Evolutionary conservation across 1,284 basidiomycete species (phyloP), one percentile per base, ranked within the genome.

Genomic region (Spongispora temasekensis): DNA sequence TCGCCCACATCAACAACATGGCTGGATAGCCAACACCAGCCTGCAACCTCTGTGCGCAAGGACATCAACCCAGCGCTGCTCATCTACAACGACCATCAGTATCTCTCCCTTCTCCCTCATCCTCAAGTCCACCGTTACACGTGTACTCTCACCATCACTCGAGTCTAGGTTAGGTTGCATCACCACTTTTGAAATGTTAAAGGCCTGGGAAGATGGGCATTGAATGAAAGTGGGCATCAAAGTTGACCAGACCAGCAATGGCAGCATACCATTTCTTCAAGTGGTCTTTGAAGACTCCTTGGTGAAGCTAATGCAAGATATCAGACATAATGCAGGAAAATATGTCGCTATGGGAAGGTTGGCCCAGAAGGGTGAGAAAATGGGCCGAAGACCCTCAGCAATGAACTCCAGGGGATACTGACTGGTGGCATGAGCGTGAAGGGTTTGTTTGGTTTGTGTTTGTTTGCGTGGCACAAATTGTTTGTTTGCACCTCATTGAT

Each of bases 261-360:
- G 15, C 21, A 2, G 3, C 2, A 4, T 32, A 57, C 55, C 48
- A 59, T 31, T 35, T n/a, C 15, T 60, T 60, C 21, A 60, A 17
- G 9, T 60, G 31, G 17, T 60, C 56, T 3, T 60, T 60, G 51
- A 61, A 8, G 5, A 61, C 2, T 0, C 35, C 59, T 48, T 61
- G 57, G 6, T 59, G 59, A 0, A 60, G 59, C 19, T 60, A 42
- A 13, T 54, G 42, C 1, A 60, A 23, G 9, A 60, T 37, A 3
- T 61, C 25, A 0, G 34, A 59, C 2, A 21, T 12, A 2, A 61
- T 61, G 42, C 5, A 50, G 2, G 6, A 0, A 6, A 61, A 61
- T 1, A 61, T 61, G 13, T 59, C 12, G 0, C 28, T 6, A 9
- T 59, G 44, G 57, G 44, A 3, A 61, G 52, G 15, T 50, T 9